Percentiles rank a stretch among this genome's conserved stretches.
Evolutionary conservation across 176 grass and related monocot genomes (phyloP).

Genomic region (Canna indica): DNA sequence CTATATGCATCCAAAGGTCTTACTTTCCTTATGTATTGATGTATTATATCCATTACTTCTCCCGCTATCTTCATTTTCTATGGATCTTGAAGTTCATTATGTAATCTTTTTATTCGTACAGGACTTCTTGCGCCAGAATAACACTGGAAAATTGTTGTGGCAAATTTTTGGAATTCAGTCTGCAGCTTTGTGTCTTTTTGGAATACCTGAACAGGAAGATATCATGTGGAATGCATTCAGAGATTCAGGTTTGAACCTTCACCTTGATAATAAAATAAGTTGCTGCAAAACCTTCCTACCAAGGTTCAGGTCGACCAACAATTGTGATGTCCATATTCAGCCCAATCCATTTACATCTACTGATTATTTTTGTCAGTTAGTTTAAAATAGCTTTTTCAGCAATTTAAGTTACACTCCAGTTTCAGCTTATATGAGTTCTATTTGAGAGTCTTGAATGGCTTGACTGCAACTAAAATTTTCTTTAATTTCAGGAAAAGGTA

Average conservation of each 20-base stretch:
- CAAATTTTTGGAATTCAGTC: conserved; percentile 71
- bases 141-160: conserved; percentile 91
- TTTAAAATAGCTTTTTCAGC: not conserved
- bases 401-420: not conserved
- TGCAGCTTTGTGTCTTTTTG: conserved; percentile 75
- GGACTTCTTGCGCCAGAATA: conserved; percentile 96
- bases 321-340: not conserved
- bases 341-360: not conserved
- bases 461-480: not conserved
- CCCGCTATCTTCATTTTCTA: not conserved
- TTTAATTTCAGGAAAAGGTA: conserved; percentile 51
- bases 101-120: conserved; percentile 25
- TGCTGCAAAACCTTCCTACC: not conserved
- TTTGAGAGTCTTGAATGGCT: conserved; percentile 1
- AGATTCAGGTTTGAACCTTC: conserved; percentile 51
- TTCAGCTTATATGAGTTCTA: not conserved
- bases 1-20: conserved; percentile 96
- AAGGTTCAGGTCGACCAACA: not conserved
- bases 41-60: conserved; percentile 5
- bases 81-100: not conserved
- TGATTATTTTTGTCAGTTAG: not conserved
- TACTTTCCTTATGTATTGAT: not conserved
- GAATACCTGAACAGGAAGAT: conserved; percentile 81
- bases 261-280: not conserved
- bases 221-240: conserved; percentile 90